phyloP scores from a whole-genome alignment of 1,139 yeast genomes.

The Yamadazyma taylorii region DNA sequence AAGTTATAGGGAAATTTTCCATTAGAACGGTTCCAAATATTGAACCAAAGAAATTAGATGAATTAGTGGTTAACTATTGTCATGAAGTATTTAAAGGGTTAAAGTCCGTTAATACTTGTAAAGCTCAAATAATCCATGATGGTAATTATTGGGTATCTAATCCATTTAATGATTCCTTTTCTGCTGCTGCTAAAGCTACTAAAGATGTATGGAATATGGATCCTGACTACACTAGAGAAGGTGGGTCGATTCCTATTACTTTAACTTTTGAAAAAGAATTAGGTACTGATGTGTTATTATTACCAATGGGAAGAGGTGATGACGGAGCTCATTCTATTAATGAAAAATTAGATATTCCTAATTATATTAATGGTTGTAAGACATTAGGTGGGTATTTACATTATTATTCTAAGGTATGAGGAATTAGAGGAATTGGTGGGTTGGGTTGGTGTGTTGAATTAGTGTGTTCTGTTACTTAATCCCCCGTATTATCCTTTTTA shows the following conservation, averaged over 20 bases:
- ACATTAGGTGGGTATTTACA: constrained; percentile 92
- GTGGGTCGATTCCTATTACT: constrained; percentile 97
- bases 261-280: constrained; percentile 85
- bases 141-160: constrained; percentile 96
- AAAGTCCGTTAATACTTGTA: constrained; percentile 72
- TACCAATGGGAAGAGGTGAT: constrained; percentile 98
- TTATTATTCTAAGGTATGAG: constrained; percentile 56
- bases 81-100: constrained; percentile 63
- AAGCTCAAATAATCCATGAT: constrained; percentile 81
- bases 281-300: constrained; percentile 78
- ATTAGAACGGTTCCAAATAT: constrained; percentile 97
- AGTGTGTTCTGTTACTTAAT: no score
- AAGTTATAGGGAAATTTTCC: constrained; percentile 90
- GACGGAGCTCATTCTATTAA: constrained; percentile 99
- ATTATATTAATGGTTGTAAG: constrained; percentile 92
- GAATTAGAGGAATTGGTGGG: no score
- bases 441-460: no score
- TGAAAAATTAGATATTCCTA: constrained; percentile 85
- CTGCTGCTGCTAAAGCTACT: constrained; percentile 94
- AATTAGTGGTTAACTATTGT: constrained; percentile 72
- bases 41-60: constrained; percentile 74
- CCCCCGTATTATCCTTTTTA: no score
- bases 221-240: constrained; percentile 97
- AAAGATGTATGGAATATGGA: constrained; percentile 91
- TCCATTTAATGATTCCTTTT: constrained; percentile 88